Evolutionary conservation across 2,329 filamentous ascomycete genomes (phyloP).

Genomic region (Paramyrothecium roridum): DNA sequence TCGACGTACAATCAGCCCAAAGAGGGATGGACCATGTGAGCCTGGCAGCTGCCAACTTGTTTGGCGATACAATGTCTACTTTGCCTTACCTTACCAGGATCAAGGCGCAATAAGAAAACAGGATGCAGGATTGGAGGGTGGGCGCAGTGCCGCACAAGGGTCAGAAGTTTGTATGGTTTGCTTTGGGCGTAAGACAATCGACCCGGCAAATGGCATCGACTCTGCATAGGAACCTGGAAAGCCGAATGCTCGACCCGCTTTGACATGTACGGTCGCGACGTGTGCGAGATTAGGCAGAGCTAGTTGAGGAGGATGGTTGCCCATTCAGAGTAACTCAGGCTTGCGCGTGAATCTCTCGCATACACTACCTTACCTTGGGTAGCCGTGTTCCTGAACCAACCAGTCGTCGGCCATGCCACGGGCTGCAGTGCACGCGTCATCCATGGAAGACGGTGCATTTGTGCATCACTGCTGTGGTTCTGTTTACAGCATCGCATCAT

Average conservation of each 20-base stretch:
- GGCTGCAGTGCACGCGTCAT: too few relatives aligned
- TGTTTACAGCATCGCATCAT: too few relatives aligned
- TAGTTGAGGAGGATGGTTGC: too few relatives aligned
- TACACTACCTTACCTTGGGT: too few relatives aligned
- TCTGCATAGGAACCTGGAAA: not conserved
- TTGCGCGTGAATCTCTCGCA: too few relatives aligned
- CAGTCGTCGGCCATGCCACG: too few relatives aligned
- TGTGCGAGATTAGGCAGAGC: not conserved
- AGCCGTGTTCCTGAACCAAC: too few relatives aligned
- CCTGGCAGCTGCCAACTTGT: not conserved
- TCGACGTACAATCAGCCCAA: too few relatives aligned
- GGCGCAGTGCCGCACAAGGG: not conserved
- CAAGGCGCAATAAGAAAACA: not conserved
- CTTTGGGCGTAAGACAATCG: not conserved
- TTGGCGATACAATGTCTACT: too few relatives aligned
- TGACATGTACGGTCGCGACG: not conserved
- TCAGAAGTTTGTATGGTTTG: not conserved
- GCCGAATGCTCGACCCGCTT: not conserved
- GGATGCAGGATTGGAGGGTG: not conserved
- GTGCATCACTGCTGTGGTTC: too few relatives aligned
- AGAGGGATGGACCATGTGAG: not conserved
- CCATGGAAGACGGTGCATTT: too few relatives aligned
- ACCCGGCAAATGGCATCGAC: not conserved
- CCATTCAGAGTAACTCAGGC: too few relatives aligned
- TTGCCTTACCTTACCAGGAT: not conserved